phyloP scores from a whole-genome alignment of 805 yeast genomes.

The Barnettozyma salicaria region DNA sequence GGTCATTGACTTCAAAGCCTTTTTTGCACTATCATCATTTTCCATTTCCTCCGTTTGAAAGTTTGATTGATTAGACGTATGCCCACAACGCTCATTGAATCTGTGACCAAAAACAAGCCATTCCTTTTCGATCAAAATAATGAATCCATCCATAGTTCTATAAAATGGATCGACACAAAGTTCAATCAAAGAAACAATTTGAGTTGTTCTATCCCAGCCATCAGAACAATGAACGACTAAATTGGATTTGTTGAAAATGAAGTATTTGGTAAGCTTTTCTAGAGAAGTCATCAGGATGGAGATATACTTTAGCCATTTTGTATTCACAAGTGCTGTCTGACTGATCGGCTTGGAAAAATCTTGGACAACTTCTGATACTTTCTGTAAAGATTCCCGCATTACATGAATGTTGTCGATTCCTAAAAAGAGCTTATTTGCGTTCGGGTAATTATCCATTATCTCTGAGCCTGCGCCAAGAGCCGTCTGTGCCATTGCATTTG shows the following conservation, averaged over 20 bases:
- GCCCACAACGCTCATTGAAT: slow-evolving; percentile 79
- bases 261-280: slow-evolving; percentile 72
- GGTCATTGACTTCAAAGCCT: slow-evolving; percentile 43
- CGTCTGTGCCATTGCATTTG: slow-evolving; percentile 94
- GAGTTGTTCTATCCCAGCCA: slow-evolving; percentile 98
- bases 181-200: slow-evolving; percentile 76
- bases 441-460: slow-evolving; percentile 77
- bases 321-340: slow-evolving; percentile 51
- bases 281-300: slow-evolving; percentile 66
- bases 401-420: slow-evolving; percentile 95
- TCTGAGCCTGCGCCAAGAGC: slow-evolving; percentile 99
- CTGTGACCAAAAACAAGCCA: slow-evolving; percentile 95
- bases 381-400: slow-evolving; percentile 76
- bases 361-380: slow-evolving; percentile 57
- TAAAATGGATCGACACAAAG: slow-evolving; percentile 86
- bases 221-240: slow-evolving; percentile 91
- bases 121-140: slow-evolving; percentile 81
- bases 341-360: slow-evolving; percentile 50
- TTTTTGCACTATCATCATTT: slow-evolving; percentile 39
- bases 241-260: slow-evolving; percentile 77
- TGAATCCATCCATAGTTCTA: slow-evolving; percentile 84
- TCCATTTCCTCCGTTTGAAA: slow-evolving; percentile 43
- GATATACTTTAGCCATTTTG: slow-evolving; percentile 76
- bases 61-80: slow-evolving; percentile 35
- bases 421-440: slow-evolving; percentile 65